Base-by-base conservation (phyloP, 495 filamentous ascomycete genomes). In the Amorphotheca resinae region DNA sequence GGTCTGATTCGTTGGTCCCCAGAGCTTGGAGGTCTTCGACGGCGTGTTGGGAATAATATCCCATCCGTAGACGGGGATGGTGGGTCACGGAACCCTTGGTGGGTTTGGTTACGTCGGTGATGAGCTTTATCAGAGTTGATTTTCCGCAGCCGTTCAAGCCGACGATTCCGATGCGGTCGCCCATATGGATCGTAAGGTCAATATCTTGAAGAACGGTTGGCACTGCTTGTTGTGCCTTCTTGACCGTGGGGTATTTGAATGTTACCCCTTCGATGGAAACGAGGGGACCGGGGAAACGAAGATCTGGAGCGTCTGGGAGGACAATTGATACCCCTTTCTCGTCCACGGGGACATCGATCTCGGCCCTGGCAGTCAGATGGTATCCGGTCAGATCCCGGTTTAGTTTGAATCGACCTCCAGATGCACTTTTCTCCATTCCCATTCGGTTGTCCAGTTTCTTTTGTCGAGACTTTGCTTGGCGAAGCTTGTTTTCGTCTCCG, bases 391-490 rank as follows among this genome's bases (percentile, higher is more conserved):
- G 55, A 58, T 88, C 84, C 6, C 83, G 64, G 54, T 82, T 87
- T 7, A 89, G 66, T 59, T 88, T 88, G 65, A 89, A 88, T 16
- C 79, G 63, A 9, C 69, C 69, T 7, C 84, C 84, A 21, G 65
- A 76, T n/a, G 77, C 74, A 51, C 60, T 75, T 30, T 81, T 77
- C 44, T 87, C 67, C 46, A 87, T 59, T 3, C 84, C 85, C 76
- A 75, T 77, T 30, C 83, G 67, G 39, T 89, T 77, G 43, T 88
- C 84, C 8, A 93, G 67, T 52, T 82, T 84, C 61, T 86, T 88
- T 55, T 85, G 82, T 6, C 83, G 68, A 1, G 74, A 79, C 41
- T 82, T 84, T 15, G 84, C 84, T 62, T 83, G 77, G 17, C 80
- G 74, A 16, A 89, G 65, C 54, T 84, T 84, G 52, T 85, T 87